Percentiles rank a stretch among this genome's conserved stretches.
These are phyloP conservation scores for Nasturtium officinale DNA, from an alignment of 345 rosid genomes.

Conservation along the genomic window DNA sequence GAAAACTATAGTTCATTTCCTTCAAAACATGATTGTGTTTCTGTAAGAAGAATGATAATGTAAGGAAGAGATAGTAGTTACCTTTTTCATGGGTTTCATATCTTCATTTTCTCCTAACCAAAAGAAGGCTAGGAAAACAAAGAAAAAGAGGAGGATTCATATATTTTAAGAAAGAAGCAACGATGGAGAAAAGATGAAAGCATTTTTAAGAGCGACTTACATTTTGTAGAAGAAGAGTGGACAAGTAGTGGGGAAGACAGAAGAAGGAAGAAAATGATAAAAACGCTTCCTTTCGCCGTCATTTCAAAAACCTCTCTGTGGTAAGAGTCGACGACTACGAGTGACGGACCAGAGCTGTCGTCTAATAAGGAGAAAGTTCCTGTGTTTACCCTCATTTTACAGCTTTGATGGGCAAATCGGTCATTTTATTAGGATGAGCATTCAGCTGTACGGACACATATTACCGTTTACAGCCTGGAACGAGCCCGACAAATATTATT, in stretches of 20 bases:
- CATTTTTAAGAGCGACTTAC: conserved; percentile 20
- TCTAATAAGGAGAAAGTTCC: conserved; percentile 29
- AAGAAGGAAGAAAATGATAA: conserved; percentile 20
- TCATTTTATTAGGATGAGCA: conserved; percentile 17
- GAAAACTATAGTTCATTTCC: not conserved
- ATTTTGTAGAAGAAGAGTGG: conserved; percentile 35
- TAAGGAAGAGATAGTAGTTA: not conserved
- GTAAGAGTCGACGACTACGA: conserved; percentile 6
- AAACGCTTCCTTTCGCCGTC: conserved; percentile 41
- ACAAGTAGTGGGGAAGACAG: conserved; percentile 2
- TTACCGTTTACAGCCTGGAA: conserved; percentile 41
- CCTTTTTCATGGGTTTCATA: conserved; percentile 35
- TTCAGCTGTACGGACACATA: conserved; percentile 31
- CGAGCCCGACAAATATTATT: conserved; percentile 42
- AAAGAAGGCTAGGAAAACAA: conserved; percentile 19
- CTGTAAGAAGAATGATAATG: not conserved
- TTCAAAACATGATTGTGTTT: not conserved
- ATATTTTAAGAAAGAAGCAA: not conserved
- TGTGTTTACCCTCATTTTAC: conserved; percentile 29
- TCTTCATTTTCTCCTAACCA: conserved; percentile 34
- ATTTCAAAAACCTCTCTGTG: conserved; percentile 26
- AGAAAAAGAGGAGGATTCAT: not conserved
- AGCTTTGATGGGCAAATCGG: conserved; percentile 26
- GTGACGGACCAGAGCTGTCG: conserved; percentile 28
- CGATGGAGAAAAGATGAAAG: not conserved